These are phyloP conservation scores for Fusarium tanahbumbuense DNA, from an alignment of 2,329 filamentous ascomycete species.

Conservation along the genomic window DNA sequence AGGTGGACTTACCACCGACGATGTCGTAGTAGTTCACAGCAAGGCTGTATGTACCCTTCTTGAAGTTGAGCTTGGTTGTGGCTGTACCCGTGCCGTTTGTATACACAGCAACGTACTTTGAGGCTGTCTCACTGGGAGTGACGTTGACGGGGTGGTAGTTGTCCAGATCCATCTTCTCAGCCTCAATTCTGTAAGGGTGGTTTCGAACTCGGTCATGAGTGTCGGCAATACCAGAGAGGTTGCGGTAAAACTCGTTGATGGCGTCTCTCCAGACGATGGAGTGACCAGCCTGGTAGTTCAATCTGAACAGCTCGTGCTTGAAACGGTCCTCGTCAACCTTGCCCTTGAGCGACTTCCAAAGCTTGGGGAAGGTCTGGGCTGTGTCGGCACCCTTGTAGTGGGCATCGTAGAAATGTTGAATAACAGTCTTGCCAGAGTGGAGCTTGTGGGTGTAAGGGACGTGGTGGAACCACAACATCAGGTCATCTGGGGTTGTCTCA, in stretches of 20 bases:
- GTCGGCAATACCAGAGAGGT: slow-evolving; percentile 70
- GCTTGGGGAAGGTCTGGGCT: slow-evolving; percentile 66
- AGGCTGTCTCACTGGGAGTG: slow-evolving; percentile 70
- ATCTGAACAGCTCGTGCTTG: slow-evolving; percentile 67
- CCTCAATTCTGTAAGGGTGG: slow-evolving; percentile 75
- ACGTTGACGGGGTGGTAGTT: slow-evolving; percentile 68
- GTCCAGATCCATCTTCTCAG: slow-evolving; percentile 70
- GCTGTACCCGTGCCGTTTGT: slow-evolving; percentile 23
- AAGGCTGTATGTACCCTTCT: slow-evolving; percentile 66
- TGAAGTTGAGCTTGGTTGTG: slow-evolving; percentile 9
- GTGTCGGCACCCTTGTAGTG: slow-evolving; percentile 70
- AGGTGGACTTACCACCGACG: slow-evolving; percentile 67
- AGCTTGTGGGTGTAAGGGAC: slow-evolving; percentile 73
- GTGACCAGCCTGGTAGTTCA: slow-evolving; percentile 75
- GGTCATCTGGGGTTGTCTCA: slow-evolving; percentile 73
- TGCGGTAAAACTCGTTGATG: slow-evolving; percentile 70
- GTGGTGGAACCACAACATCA: slow-evolving; percentile 81
- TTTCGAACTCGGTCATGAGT: slow-evolving; percentile 65
- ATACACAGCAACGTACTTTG: slow-evolving; percentile 42
- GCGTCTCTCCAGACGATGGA: slow-evolving; percentile 77
- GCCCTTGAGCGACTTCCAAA: slow-evolving; percentile 66
- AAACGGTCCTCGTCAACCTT: slow-evolving; percentile 71
- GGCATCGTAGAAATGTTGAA: slow-evolving; percentile 74
- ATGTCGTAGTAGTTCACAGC: slow-evolving; percentile 76
- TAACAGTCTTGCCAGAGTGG: slow-evolving; percentile 73